Conservation (phyloP, 2,329 filamentous ascomycete species). For the Sordariomycetes sp. region DNA sequence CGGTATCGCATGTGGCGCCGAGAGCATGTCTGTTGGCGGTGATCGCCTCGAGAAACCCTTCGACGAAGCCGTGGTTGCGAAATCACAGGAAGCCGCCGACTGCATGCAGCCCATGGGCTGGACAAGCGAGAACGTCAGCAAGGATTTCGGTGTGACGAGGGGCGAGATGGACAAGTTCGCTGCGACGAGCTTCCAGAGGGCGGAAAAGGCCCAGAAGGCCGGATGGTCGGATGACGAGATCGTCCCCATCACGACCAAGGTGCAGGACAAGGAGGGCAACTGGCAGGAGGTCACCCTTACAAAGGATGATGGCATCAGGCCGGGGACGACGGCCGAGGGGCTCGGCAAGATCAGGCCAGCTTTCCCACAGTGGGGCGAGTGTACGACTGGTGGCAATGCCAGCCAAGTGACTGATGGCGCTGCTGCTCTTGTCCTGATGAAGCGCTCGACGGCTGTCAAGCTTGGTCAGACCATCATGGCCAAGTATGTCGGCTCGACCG, state of each 20-base stretch:
- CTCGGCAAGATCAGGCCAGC: slow-evolving; percentile 81
- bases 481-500: slow-evolving; percentile 88
- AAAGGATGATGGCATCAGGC: slow-evolving; percentile 83
- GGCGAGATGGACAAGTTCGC: slow-evolving; percentile 79
- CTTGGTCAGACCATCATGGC: slow-evolving; percentile 85
- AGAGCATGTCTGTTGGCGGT: slow-evolving; percentile 73
- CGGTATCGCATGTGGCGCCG: slow-evolving; percentile 80
- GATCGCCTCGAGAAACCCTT: slow-evolving; percentile 66
- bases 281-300: slow-evolving; percentile 69
- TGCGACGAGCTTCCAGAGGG: slow-evolving; percentile 77
- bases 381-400: slow-evolving; percentile 86
- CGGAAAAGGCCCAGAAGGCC: slow-evolving; percentile 82
- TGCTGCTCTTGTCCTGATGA: slow-evolving; percentile 86
- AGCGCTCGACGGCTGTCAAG: slow-evolving; percentile 78
- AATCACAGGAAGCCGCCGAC: slow-evolving; percentile 70
- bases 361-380: slow-evolving; percentile 82
- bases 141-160: slow-evolving; percentile 77
- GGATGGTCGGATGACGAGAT: slow-evolving; percentile 95
- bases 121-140: slow-evolving; percentile 91
- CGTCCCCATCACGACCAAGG: slow-evolving; percentile 69
- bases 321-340: slow-evolving; percentile 77
- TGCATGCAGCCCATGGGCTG: slow-evolving; percentile 96
- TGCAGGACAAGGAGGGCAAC: slow-evolving; percentile 79
- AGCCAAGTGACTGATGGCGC: slow-evolving; percentile 93
- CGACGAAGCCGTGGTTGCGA: slow-evolving; percentile 61